Base-by-base conservation (phyloP, 2,329 filamentous ascomycete genomes). In the Monosporascus sp. region DNA sequence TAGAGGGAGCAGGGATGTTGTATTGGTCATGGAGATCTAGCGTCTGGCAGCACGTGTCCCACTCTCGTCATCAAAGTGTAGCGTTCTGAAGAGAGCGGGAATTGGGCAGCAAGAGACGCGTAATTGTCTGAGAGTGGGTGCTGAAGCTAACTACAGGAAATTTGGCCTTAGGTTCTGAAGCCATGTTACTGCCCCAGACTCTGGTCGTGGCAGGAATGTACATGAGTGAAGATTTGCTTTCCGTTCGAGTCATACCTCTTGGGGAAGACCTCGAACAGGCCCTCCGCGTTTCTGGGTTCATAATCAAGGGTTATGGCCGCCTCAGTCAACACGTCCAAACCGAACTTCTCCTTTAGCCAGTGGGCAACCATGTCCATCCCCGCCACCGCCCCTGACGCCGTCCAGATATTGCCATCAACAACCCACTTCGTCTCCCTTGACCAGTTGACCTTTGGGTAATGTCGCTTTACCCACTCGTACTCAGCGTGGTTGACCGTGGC, bases 361-460 rank as follows among this genome's bases (percentile, higher is more conserved):
- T 73, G 64, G 8, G 72, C 61, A 52, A 72, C 57, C 67, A 74
- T 72, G 19, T 77, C 75, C 63, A 76, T 77, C 0, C 74, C 76
- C 5, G 75, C 74, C 17, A 72, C 61, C 0, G 75, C 73, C 16
- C 76, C 76, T 1, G 68, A 69, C 0, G 70, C 71, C 2, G 75
- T 78, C 76, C 76, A 78, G 31, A 77, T 66, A 38, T 77, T 75
- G 1, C 67, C 71, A 48, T 77, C 73, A 1, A 72, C 53, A 52
- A 76, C 63, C 74, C 75, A 78, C 56, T 77, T 72, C 53, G 68
- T 69, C 26, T 74, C 68, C 27, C 58, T 64, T 1, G 68, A 68
- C 76, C 75, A 78, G 4, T 74, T 70, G 11, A 78, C 74, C 1
- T 72, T 66, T 0, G 75, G 72, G 5, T 64, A 69, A 7, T 59